phyloP scores from a whole-genome alignment of 106 monocot species.

The Platanthera guangdongensis region DNA sequence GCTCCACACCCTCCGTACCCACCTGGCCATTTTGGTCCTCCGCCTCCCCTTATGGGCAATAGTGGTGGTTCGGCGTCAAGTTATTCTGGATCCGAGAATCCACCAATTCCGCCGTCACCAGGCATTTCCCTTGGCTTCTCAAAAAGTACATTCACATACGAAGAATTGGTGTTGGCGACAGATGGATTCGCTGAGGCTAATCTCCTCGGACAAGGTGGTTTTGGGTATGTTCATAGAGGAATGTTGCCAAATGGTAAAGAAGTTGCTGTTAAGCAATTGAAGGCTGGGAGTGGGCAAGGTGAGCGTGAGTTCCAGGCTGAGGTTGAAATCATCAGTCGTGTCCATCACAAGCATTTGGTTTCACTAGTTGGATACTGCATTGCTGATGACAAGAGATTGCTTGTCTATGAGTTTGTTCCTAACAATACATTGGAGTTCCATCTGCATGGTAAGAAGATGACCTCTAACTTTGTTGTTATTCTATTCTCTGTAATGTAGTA shows the following conservation, averaged over 20 bases:
- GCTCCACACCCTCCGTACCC: slow-evolving; percentile 14
- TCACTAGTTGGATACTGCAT: slow-evolving; percentile 22
- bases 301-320: slow-evolving; percentile 21
- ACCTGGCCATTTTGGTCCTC: background rate
- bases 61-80: slow-evolving; percentile 16
- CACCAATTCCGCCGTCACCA: slow-evolving; percentile 10
- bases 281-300: slow-evolving; percentile 13
- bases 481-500: background rate
- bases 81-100: slow-evolving; percentile 5
- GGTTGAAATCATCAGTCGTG: slow-evolving; percentile 20
- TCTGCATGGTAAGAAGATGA: slow-evolving; percentile 12
- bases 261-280: slow-evolving; percentile 20
- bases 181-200: slow-evolving; percentile 17
- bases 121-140: slow-evolving; percentile 4
- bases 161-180: slow-evolving; percentile 16
- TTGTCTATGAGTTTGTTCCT: slow-evolving; percentile 18
- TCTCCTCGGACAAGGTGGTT: slow-evolving; percentile 22
- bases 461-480: background rate
- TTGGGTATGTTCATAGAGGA: slow-evolving; percentile 20
- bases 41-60: slow-evolving; percentile 14
- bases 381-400: slow-evolving; percentile 11
- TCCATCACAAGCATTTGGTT: slow-evolving; percentile 21
- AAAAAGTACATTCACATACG: slow-evolving; percentile 10
- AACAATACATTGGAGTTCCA: slow-evolving; percentile 17
- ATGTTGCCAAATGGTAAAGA: slow-evolving; percentile 13